Conservation (phyloP, 1,284 basidiomycete species). For the Cryptococcus sp. region DNA sequence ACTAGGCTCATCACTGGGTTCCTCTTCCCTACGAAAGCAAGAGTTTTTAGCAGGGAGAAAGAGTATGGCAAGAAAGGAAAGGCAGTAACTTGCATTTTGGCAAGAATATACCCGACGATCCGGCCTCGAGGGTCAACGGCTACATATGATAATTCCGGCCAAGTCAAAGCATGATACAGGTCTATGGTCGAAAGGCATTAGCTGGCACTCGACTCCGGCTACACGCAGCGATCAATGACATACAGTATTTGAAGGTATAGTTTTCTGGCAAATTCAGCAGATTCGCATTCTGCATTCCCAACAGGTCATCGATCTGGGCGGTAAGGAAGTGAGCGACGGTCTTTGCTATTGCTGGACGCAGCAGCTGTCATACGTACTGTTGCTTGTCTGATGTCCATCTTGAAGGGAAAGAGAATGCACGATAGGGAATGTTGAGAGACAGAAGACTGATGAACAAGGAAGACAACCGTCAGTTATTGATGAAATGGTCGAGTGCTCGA, state of each 20-base stretch:
- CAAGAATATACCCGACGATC: conserved; percentile 91
- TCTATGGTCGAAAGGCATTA: conserved; percentile 58
- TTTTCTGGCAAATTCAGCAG: conserved; percentile 84
- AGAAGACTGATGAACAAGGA: too few species aligned
- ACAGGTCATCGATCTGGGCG: conserved; percentile 62
- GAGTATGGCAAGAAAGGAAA: neutral
- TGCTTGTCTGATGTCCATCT: conserved; percentile 57
- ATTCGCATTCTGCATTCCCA: conserved; percentile 91
- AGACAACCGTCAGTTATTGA: too few species aligned
- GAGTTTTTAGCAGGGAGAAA: conserved; percentile 1
- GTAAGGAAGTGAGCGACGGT: neutral
- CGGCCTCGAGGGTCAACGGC: conserved; percentile 86
- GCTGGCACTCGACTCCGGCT: conserved; percentile 2
- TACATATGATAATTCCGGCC: conserved; percentile 93
- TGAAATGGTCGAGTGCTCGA: too few species aligned
- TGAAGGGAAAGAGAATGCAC: neutral
- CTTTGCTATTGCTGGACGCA: neutral
- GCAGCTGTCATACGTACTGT: conserved; percentile 41
- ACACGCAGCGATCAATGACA: neutral
- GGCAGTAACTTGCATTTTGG: conserved; percentile 71
- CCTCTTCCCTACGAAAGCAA: conserved; percentile 66
- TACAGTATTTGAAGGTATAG: conserved; percentile 84
- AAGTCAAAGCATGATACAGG: conserved; percentile 83
- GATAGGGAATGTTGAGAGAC: neutral
- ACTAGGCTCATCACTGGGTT: conserved; percentile 63